These are phyloP conservation scores for Canariomyces notabilis DNA, from an alignment of 2,329 filamentous ascomycete species.

Conservation along the genomic window DNA sequence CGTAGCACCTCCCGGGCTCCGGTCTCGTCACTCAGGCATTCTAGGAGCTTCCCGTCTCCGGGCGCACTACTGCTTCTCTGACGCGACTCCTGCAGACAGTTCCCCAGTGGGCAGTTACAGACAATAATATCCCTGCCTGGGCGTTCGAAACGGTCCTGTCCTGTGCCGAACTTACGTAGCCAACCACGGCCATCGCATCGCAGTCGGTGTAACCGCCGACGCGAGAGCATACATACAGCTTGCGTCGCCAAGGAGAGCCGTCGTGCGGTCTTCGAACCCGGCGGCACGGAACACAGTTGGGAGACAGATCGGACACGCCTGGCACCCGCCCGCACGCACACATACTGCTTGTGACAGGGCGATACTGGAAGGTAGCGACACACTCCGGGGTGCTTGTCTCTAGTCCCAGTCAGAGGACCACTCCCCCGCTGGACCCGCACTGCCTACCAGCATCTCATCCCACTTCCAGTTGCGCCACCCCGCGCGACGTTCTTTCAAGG, in stretches of 20 bases:
- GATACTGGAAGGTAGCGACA: constrained; percentile 26
- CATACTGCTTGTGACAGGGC: constrained; percentile 22
- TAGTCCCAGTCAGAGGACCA: constrained; percentile 18
- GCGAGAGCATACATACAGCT: constrained; percentile 21
- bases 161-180: constrained; percentile 24
- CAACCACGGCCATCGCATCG: constrained; percentile 27
- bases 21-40: constrained; percentile 11
- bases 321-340: not conserved
- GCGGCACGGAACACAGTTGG: constrained; percentile 17
- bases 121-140: constrained; percentile 25
- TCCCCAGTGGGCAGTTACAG: constrained; percentile 26
- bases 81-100: constrained; percentile 35
- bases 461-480: constrained; percentile 22
- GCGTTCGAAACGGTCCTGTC: constrained; percentile 20
- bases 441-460: constrained; percentile 32
- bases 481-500: constrained; percentile 9
- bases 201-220: constrained; percentile 28
- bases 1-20: constrained; percentile 13
- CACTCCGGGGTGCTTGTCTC: no score
- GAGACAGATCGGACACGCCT: constrained; percentile 7
- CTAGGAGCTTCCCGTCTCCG: constrained; percentile 7
- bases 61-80: constrained; percentile 30
- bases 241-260: constrained; percentile 9
- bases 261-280: constrained; percentile 16
- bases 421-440: constrained; percentile 33